A percentile compares a stretch with the other conserved stretches of the same genome.
Evolutionary conservation across 768 basidiomycete species (phyloP).

Genomic region (Rhodotorula graminis): DNA sequence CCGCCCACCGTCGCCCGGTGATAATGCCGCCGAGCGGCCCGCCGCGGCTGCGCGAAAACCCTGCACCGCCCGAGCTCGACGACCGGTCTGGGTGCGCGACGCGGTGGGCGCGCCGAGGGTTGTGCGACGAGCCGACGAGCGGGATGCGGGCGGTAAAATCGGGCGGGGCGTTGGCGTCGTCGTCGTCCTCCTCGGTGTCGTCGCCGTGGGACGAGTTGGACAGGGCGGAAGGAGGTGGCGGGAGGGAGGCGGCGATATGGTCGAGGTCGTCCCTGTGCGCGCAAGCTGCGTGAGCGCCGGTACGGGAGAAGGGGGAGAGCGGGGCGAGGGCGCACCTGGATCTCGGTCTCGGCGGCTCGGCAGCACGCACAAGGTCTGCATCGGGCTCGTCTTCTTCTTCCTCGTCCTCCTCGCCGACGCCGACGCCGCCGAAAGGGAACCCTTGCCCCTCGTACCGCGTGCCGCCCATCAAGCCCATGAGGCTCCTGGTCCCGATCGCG

Average conservation of each 20-base stretch:
- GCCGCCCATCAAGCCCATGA: conserved; percentile 35
- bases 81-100: background rate
- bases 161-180: conserved; percentile 25
- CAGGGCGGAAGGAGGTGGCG: conserved; percentile 15
- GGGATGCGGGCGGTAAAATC: conserved; percentile 35
- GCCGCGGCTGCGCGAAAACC: background rate
- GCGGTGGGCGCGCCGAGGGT: background rate
- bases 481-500: conserved; percentile 20
- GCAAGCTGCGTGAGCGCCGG: too few species aligned
- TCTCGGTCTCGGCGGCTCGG: background rate
- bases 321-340: background rate
- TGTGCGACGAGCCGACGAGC: background rate
- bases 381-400: background rate
- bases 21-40: conserved; percentile 13
- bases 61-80: background rate
- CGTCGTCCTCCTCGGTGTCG: conserved; percentile 8
- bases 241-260: conserved; percentile 12
- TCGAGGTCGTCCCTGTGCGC: background rate
- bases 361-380: too few species aligned
- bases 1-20: background rate
- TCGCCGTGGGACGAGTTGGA: background rate
- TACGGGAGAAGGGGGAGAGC: background rate
- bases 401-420: conserved; percentile 4
- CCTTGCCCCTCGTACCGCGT: conserved; percentile 18
- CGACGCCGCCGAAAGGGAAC: background rate